phyloP scores from a whole-genome alignment of 768 basidiomycete species.

The Termitomyces sp. region DNA sequence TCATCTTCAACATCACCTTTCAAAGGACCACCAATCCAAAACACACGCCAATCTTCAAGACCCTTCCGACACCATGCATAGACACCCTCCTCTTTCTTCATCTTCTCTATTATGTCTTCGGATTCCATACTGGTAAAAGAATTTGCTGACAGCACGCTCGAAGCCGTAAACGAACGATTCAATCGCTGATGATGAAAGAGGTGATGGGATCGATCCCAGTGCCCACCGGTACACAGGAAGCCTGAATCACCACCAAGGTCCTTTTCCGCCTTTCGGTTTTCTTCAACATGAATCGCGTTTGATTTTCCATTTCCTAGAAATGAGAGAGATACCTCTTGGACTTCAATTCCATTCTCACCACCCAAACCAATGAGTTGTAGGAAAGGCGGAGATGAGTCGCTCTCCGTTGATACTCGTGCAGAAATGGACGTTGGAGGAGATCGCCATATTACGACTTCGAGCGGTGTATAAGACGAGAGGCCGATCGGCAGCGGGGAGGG shows the following conservation, averaged over 20 bases:
- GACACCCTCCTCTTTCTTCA: constrained; percentile 55
- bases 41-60: constrained; percentile 68
- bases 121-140: constrained; percentile 51
- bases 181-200: constrained; percentile 23
- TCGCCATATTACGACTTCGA: constrained; percentile 54
- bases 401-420: constrained; percentile 33
- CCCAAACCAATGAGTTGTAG: constrained; percentile 64
- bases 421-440: constrained; percentile 48
- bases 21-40: constrained; percentile 70
- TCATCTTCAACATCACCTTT: constrained; percentile 21
- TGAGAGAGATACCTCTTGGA: constrained; percentile 58
- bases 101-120: constrained; percentile 37
- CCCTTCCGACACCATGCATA: constrained; percentile 81
- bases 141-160: constrained; percentile 33
- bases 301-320: constrained; percentile 46
- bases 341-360: constrained; percentile 67
- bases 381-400: constrained; percentile 29
- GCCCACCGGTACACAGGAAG: constrained; percentile 46
- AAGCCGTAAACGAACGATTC: constrained; percentile 36
- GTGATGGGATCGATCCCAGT: constrained; percentile 42
- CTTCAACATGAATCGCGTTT: constrained; percentile 27
- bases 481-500: constrained; percentile 61
- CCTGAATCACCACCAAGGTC: constrained; percentile 64
- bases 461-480: constrained; percentile 39
- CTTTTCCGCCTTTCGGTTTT: constrained; percentile 48